Conservation (phyloP, 495 filamentous ascomycete species). For the Xylaria grammica region DNA sequence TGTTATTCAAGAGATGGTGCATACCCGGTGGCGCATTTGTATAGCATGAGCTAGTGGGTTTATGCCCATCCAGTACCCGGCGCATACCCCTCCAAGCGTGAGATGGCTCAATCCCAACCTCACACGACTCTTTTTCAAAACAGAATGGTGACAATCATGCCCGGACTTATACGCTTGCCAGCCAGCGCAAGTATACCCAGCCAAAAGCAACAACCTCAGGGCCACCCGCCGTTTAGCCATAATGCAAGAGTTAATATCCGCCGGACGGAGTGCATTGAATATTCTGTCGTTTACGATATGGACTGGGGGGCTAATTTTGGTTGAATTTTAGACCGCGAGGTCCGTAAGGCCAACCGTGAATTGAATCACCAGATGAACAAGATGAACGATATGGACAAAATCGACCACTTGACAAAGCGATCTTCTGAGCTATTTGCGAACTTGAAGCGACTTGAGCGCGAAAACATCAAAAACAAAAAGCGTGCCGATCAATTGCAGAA, state of each 20-base stretch:
- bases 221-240: neutral
- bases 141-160: neutral
- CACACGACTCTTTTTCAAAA: neutral
- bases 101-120: neutral
- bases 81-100: neutral
- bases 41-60: neutral
- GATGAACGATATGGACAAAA: conserved; percentile 72
- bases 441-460: conserved; percentile 93
- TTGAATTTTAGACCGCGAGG: conserved; percentile 58
- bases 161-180: neutral
- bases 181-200: neutral
- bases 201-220: neutral
- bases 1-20: neutral
- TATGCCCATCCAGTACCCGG: neutral
- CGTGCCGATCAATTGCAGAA: conserved; percentile 93
- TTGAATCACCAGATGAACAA: conserved; percentile 79
- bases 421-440: conserved; percentile 89
- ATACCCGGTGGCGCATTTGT: neutral
- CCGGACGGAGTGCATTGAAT: neutral
- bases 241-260: neutral
- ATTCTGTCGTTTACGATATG: neutral
- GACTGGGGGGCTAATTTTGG: neutral
- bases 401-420: conserved; percentile 87
- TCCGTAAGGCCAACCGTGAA: conserved; percentile 92
- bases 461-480: conserved; percentile 94